Base-by-base conservation (phyloP, 2,329 filamentous ascomycete species). In the Aspergillus clavatus region DNA sequence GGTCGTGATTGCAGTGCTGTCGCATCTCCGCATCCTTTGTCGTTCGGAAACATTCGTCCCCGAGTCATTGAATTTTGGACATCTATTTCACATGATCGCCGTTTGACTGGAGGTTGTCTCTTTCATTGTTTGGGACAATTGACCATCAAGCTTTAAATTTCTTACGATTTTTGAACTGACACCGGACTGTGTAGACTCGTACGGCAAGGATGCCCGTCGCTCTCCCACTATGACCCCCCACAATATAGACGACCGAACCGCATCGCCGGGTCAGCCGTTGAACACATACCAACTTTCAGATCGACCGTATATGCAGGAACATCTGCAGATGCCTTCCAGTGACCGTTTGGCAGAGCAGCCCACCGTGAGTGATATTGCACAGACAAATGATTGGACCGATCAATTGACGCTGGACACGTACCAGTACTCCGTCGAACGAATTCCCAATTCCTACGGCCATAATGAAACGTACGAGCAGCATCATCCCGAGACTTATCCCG, bases 201-300 rank as follows among this genome's bases (percentile, higher is more conserved):
- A 67, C 42, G 62, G 59, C 53, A 72, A 75, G 48, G 70, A 72
- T 50, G 68, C 69, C 40, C 57, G 60, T 51, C 65, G 59, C 43
- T 63, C 67, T 38, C 66, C 69, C 35, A 58, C 57, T 22, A 70
- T 82, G 75, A 73, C 80, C 56, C 76, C 77, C 45, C 77, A 75
- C 55, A 75, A 78, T 66, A 66, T 60, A 12, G 56, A 61, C 63
- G 74, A 65, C 52, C 81, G 84, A 55, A 81, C 86, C 45, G 87
- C 87, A 42, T 93, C 88, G 38, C 87, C 88, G 26, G 84, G 82
- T 39, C 84, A 87, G 54, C 86, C 85, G 22, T 71, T 85, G 47
- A 80, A 84, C 57, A 81, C 83, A 54, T 95, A 95, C 66, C 87
- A 94, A 63, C 78, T 94, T 38, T 84, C 93, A 36, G 87, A 95